Evolutionary conservation across 805 yeast genomes (phyloP), one percentile per base, ranked within the genome.

Genomic region (Candida chauliodis): DNA sequence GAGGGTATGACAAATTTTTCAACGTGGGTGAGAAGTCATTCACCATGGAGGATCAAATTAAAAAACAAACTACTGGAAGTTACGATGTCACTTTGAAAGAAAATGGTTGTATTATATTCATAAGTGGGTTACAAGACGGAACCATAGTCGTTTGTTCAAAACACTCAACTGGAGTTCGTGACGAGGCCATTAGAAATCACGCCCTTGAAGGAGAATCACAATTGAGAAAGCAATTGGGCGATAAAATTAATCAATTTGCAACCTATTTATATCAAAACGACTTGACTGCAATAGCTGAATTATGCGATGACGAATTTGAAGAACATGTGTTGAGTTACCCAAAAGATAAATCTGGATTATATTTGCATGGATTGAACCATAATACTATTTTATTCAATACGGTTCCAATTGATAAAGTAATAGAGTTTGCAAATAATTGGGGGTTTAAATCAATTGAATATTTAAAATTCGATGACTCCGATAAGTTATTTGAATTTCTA

Each of bases 1-100:
- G 99, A 48, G 99, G 99, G 0, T 93, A 93, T 56, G 93, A 93
- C 59, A 93, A 93, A 61, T 93, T 93, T 59, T 93, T 88, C 73
- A 91, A 85, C 53, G 66, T 88, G 3, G 76, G 70, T 44, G 99
- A 93, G 56, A 69, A 74, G 1, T 46, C 61, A 0, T 45, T 46
- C 5, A 82, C 95, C 0, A 72, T 66, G 42, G 69, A 78, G 67
- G 61, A 59, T 0, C 51, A 55, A 48, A 53, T 89, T 4, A 48
- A 52, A n/a, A 34, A 47, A 1, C 30, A 42, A 13, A 81, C 93
- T 0, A 22, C 28, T 4, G 96, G 96, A 0, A 96, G 97, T 0
- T 93, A 83, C 56, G 76, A 74, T 14, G 75, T 89, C 2, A 80
- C 96, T 0, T 68, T 82, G 25, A 93, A 93, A 55, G 95, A 95